Conservation (phyloP, 2,329 filamentous ascomycete genomes). For the Thelonectria discophora region DNA sequence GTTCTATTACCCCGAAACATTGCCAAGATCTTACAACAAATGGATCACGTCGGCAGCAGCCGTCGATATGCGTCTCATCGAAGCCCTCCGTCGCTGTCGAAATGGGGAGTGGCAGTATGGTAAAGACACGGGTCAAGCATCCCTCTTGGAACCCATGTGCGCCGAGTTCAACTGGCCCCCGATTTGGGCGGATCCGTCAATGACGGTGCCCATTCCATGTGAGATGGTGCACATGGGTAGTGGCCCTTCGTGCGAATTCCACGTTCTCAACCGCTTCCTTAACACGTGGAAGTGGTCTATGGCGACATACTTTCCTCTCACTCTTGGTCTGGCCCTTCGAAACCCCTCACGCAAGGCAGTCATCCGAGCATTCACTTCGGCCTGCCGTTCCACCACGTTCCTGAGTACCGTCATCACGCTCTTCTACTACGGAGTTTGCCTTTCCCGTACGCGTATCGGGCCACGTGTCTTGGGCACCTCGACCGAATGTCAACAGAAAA, state of each 20-base stretch:
- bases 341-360: slow-evolving; percentile 57
- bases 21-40: slow-evolving; percentile 78
- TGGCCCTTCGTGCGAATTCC: slow-evolving; percentile 77
- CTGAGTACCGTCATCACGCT: slow-evolving; percentile 79
- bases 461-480: slow-evolving; percentile 71
- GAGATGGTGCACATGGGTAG: slow-evolving; percentile 84
- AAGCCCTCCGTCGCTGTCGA: slow-evolving; percentile 74
- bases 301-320: slow-evolving; percentile 79
- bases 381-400: slow-evolving; percentile 78
- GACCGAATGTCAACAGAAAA: slow-evolving; percentile 55
- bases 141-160: slow-evolving; percentile 76
- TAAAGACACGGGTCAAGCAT: slow-evolving; percentile 74
- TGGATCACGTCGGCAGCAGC: slow-evolving; percentile 84
- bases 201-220: slow-evolving; percentile 78
- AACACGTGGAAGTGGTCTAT: slow-evolving; percentile 78
- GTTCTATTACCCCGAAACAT: slow-evolving; percentile 77
- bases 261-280: slow-evolving; percentile 73
- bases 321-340: slow-evolving; percentile 68
- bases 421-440: slow-evolving; percentile 88
- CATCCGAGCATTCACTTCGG: slow-evolving; percentile 65
- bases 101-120: slow-evolving; percentile 75
- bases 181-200: slow-evolving; percentile 76
- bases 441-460: slow-evolving; percentile 77
- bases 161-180: slow-evolving; percentile 73
- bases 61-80: slow-evolving; percentile 77